These are phyloP conservation scores for Pichia californica DNA, from an alignment of 805 yeast species.

Conservation along the genomic window DNA sequence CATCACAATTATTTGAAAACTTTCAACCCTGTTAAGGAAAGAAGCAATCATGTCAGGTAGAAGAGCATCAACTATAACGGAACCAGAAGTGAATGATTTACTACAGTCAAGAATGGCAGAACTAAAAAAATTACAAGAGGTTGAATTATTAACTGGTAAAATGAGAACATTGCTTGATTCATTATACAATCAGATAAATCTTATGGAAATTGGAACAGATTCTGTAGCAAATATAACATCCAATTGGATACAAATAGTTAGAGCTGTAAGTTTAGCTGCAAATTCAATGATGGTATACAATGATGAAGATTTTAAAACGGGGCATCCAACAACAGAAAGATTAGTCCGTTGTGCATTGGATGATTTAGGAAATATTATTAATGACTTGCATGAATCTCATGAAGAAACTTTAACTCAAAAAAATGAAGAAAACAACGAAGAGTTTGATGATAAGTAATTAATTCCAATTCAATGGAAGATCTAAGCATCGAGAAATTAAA, in stretches of 20 bases:
- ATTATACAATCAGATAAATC: slow-evolving; percentile 42
- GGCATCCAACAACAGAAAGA: slow-evolving; percentile 54
- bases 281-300: slow-evolving; percentile 41
- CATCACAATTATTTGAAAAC: too few species aligned
- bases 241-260: slow-evolving; percentile 59
- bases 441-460: too few species aligned
- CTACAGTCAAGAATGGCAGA: slow-evolving; percentile 34
- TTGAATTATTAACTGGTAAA: slow-evolving; percentile 39
- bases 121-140: slow-evolving; percentile 41
- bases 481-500: too few species aligned
- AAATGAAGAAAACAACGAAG: too few species aligned
- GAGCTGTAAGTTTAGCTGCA: slow-evolving; percentile 56
- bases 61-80: slow-evolving; percentile 13
- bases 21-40: too few species aligned
- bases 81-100: slow-evolving; percentile 17
- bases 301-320: slow-evolving; percentile 36
- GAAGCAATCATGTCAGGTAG: slow-evolving; percentile 10
- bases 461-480: too few species aligned
- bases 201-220: slow-evolving; percentile 50
- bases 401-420: too few species aligned
- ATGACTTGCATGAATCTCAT: background rate
- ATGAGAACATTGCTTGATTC: slow-evolving; percentile 42
- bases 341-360: slow-evolving; percentile 52
- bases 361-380: slow-evolving; percentile 30
- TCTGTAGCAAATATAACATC: slow-evolving; percentile 52